Base-by-base conservation (phyloP, 2,329 filamentous ascomycete species). In the Rutstroemia sydowiana region DNA sequence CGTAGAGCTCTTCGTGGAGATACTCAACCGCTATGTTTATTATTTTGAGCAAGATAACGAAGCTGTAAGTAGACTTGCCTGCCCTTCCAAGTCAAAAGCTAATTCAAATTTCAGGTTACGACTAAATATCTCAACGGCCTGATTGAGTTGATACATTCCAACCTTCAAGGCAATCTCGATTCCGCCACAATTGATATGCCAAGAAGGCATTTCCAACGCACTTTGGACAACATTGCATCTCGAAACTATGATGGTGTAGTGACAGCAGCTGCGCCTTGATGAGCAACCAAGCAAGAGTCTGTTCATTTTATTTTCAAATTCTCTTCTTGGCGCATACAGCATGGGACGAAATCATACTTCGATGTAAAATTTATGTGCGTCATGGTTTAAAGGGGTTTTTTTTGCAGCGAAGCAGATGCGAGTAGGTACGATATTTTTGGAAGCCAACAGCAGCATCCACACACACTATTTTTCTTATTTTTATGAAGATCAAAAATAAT, bases 1-100 rank as follows among this genome's bases (percentile, higher is more conserved):
- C 2, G 93, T 98, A 43, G 95, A 98, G 71, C 78, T 98, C 45
- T 98, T 98, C 70, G 92, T 98, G 52, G 93, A 98, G 72, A 98
- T 98, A 57, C 74, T 98, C 51, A 96, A 98, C 69, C 84, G 93
- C 69, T 98, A 98, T 68, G 91, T 97, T 48, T 98, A 98, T 70
- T 98, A 97, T 74, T 98, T 96, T 73, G 93, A 98, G 70, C 92
- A 98, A 69, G 89, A 95, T 67, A 98, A 98, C 70, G 93, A 98
- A 72, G 91, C 91, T 59, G 93, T 81, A 69, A 71, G 77, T 69
- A 6, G 9, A 37, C 5, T n/a, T 59, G 37, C 65, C 37, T 39
- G 16, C n/a, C 43, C 21, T 10, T 11, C 14, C 21, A 5, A 34
- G 9, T 28, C 6, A 39, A 39, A 32, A 32, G n/a, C 50, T 62